Evolutionary conservation across 495 filamentous ascomycete species (phyloP).

Genomic region (Aspergillus kassunensis): DNA sequence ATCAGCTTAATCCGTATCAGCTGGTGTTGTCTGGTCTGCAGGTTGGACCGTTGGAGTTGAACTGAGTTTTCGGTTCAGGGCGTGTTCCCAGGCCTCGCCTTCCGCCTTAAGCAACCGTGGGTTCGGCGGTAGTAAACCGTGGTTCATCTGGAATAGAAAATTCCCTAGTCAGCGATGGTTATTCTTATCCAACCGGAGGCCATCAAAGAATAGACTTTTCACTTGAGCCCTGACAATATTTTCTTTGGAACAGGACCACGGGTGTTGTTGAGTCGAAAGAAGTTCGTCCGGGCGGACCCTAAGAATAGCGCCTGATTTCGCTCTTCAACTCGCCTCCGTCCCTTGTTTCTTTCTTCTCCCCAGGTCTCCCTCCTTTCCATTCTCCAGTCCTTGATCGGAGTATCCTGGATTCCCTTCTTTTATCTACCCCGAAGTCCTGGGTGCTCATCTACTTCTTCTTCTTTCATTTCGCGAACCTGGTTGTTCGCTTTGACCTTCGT

Average conservation of each 20-base stretch:
- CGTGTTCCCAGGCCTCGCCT: too few species aligned
- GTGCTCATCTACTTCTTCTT: conserved; percentile 19
- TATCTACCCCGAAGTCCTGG: conserved; percentile 25
- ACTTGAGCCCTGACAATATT: background rate
- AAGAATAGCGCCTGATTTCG: background rate
- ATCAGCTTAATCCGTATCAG: background rate
- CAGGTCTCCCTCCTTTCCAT: conserved; percentile 28
- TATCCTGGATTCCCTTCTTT: conserved; percentile 39
- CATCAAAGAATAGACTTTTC: background rate
- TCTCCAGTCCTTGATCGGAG: conserved; percentile 38
- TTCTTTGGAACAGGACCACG: background rate
- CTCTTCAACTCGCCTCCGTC: conserved; percentile 3
- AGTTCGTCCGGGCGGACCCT: conserved; percentile 1
- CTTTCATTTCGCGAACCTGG: conserved; percentile 33
- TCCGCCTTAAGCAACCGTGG: too few species aligned
- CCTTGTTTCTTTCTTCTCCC: conserved; percentile 22
- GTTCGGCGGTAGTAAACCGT: background rate
- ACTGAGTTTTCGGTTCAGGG: too few species aligned
- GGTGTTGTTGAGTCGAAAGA: background rate
- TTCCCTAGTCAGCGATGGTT: background rate
- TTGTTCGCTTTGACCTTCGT: conserved; percentile 33
- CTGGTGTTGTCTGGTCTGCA: background rate
- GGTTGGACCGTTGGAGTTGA: too few species aligned
- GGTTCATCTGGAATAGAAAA: conserved; percentile 4
- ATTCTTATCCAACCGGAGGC: background rate